phyloP scores from a whole-genome alignment of 768 basidiomycete genomes.

The Agaricus subrufescens region DNA sequence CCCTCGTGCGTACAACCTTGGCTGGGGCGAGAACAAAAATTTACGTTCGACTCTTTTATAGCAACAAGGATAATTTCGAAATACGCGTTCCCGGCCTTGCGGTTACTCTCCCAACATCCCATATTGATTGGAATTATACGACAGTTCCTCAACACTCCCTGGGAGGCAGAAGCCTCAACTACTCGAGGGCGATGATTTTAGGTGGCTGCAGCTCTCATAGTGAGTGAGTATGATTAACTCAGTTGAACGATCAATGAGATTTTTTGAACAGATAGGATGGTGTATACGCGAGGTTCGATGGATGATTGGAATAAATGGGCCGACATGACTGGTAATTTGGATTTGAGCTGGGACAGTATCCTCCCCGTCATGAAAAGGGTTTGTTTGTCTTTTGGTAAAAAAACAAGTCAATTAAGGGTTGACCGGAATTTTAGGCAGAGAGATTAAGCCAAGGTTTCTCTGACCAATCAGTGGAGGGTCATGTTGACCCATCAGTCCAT shows the following conservation, averaged over 20 bases:
- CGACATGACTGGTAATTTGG: constrained; percentile 20
- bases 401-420: neutral
- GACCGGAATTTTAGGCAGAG: neutral
- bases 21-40: neutral
- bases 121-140: constrained; percentile 15
- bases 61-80: constrained; percentile 1
- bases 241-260: neutral
- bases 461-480: constrained; percentile 6
- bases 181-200: constrained; percentile 9
- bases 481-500: constrained; percentile 10
- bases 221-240: neutral
- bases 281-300: constrained; percentile 28
- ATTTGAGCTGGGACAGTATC: constrained; percentile 29
- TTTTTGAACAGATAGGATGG: constrained; percentile 17
- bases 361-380: constrained; percentile 22
- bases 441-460: neutral
- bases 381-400: neutral
- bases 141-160: constrained; percentile 9
- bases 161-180: constrained; percentile 5
- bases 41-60: neutral
- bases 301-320: constrained; percentile 31
- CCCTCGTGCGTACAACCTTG: neutral
- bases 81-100: neutral
- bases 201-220: constrained; percentile 13
- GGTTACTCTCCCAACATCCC: neutral